A percentile compares a stretch with the other conserved stretches of the same genome.
Evolutionary conservation across 495 filamentous ascomycete species (phyloP).

Genomic region (Podospora conica): DNA sequence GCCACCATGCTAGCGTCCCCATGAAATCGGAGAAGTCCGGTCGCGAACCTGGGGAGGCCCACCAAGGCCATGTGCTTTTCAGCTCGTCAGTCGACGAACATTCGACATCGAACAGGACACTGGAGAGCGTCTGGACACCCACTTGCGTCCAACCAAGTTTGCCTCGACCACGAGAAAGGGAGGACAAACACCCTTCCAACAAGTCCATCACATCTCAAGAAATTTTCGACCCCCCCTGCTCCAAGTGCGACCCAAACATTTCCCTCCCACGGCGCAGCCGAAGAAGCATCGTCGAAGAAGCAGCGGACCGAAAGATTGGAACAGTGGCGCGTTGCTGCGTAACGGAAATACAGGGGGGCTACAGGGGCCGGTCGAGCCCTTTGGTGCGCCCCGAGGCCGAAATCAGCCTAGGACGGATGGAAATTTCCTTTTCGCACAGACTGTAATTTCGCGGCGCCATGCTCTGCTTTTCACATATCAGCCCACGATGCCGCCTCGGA

Average conservation of each 20-base stretch:
- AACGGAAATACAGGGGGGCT: background rate
- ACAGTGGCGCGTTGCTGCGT: background rate
- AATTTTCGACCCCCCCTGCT: background rate
- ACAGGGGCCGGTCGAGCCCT: background rate
- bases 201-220: background rate
- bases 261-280: background rate
- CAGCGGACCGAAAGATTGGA: background rate
- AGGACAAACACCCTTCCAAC: background rate
- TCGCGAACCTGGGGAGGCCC: background rate
- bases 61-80: background rate
- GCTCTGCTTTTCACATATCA: background rate
- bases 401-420: constrained; percentile 1
- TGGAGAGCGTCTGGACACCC: background rate
- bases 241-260: background rate
- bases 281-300: background rate
- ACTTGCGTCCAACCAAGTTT: background rate
- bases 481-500: background rate
- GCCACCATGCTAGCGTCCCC: background rate
- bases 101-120: background rate
- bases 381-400: background rate
- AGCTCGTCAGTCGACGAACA: background rate
- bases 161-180: background rate
- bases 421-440: constrained; percentile 3
- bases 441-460: constrained; percentile 1
- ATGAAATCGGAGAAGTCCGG: background rate